A percentile compares a stretch with the other conserved stretches of the same genome.
Evolutionary conservation across 495 filamentous ascomycete genomes (phyloP).

Genomic region (Penicillium diatomitis): DNA sequence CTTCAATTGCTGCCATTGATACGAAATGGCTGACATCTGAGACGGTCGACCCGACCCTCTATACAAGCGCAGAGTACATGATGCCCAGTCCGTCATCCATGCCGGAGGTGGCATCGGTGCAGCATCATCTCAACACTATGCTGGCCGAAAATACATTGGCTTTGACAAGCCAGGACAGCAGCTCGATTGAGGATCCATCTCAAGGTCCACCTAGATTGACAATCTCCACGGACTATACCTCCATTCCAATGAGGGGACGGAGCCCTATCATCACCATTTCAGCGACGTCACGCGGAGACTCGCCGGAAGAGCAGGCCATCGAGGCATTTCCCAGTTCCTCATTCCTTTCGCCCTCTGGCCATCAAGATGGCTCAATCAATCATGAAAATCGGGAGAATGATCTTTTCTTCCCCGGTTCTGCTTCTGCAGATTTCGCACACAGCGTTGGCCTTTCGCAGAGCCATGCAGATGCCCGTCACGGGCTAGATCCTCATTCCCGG

Average conservation of each 20-base stretch:
- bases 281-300: conserved; percentile 40
- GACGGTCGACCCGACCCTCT: conserved; percentile 5
- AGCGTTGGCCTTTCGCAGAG: conserved; percentile 28
- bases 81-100: conserved; percentile 6
- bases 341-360: conserved; percentile 30
- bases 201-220: conserved; percentile 13
- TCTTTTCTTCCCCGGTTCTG: conserved; percentile 5
- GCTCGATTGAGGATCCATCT: not conserved
- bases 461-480: conserved; percentile 22
- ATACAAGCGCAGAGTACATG: conserved; percentile 5
- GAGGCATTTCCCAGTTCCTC: conserved; percentile 27
- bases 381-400: conserved; percentile 22
- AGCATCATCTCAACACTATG: not conserved
- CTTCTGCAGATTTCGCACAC: conserved; percentile 16
- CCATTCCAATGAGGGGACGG: conserved; percentile 20
- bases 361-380: conserved; percentile 16
- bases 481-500: conserved; percentile 33
- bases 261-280: conserved; percentile 42
- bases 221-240: conserved; percentile 12
- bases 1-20: not conserved
- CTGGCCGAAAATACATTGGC: not conserved
- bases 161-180: not conserved
- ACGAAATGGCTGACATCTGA: conserved; percentile 6
- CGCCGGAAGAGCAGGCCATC: conserved; percentile 25
- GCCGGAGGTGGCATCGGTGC: not conserved